Conservation (phyloP, 2,329 filamentous ascomycete species). For the Rhexocercosporidium sp. region DNA sequence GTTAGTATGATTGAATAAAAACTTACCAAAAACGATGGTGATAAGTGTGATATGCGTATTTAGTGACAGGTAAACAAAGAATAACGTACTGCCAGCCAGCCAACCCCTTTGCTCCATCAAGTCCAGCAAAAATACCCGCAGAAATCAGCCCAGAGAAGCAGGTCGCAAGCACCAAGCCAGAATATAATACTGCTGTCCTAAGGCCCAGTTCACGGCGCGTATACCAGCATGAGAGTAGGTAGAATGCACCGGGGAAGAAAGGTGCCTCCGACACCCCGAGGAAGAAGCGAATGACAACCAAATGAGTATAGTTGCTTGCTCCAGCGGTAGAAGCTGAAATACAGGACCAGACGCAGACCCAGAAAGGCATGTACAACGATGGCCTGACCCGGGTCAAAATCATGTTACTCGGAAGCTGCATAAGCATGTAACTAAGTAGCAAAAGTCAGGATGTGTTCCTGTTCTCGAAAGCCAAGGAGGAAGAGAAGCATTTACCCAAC, state of each 20-base stretch:
- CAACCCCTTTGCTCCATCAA: not conserved
- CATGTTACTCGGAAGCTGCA: conserved; percentile 49
- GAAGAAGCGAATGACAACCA: not conserved
- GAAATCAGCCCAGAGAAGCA: conserved; percentile 1
- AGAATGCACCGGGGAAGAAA: conserved; percentile 8
- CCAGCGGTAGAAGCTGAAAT: not conserved
- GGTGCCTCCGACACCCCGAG: not conserved
- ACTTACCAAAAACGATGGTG: not conserved
- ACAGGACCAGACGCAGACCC: not conserved
- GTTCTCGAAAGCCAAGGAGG: not conserved
- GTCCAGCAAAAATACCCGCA: not conserved
- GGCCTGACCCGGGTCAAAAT: conserved; percentile 41
- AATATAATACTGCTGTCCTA: not conserved
- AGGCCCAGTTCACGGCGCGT: not conserved
- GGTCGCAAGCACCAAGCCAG: not conserved
- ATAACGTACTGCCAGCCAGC: not conserved
- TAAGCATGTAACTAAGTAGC: conserved; percentile 30
- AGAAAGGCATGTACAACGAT: conserved; percentile 27
- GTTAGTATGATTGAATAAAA: not conserved
- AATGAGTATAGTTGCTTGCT: not conserved
- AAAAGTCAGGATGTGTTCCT: not conserved
- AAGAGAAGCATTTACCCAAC: not conserved
- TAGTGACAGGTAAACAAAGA: not conserved
- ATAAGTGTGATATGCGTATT: not conserved
- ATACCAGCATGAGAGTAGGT: not conserved